Evolutionary conservation across 2,329 filamentous ascomycete genomes (phyloP).

Genomic region (Hypoxylon sp.): DNA sequence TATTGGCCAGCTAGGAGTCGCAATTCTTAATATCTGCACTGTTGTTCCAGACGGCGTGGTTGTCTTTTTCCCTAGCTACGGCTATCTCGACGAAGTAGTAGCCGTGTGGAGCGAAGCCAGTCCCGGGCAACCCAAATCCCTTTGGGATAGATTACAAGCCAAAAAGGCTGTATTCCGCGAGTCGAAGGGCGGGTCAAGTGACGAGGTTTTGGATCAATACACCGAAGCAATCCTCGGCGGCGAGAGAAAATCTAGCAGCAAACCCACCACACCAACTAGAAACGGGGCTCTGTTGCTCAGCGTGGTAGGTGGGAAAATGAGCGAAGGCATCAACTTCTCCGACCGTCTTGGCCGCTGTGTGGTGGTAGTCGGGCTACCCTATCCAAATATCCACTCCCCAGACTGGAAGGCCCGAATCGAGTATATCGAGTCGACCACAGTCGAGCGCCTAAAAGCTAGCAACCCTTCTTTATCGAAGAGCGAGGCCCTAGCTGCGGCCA

Average conservation of each 20-base stretch:
- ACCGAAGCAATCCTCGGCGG: slow-evolving; percentile 73
- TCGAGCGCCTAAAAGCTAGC: slow-evolving; percentile 55
- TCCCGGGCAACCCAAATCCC: slow-evolving; percentile 54
- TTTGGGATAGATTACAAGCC: slow-evolving; percentile 71
- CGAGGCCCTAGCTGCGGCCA: slow-evolving; percentile 59
- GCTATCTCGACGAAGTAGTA: slow-evolving; percentile 84
- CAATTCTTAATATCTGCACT: slow-evolving; percentile 79
- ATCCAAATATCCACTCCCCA: slow-evolving; percentile 88
- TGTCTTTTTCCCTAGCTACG: slow-evolving; percentile 95
- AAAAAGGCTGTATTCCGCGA: slow-evolving; percentile 76
- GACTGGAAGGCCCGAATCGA: slow-evolving; percentile 95
- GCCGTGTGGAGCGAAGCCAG: slow-evolving; percentile 69
- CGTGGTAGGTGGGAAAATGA: slow-evolving; percentile 94
- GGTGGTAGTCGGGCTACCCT: slow-evolving; percentile 91
- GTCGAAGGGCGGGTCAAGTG: slow-evolving; percentile 68
- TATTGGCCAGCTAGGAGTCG: slow-evolving; percentile 80
- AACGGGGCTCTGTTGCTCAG: slow-evolving; percentile 86
- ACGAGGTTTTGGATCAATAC: slow-evolving; percentile 82
- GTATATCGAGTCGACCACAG: slow-evolving; percentile 79
- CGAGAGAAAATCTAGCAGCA: slow-evolving; percentile 47
- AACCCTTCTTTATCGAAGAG: slow-evolving; percentile 40
- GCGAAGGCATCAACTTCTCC: slow-evolving; percentile 98
- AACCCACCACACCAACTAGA: slow-evolving; percentile 5
- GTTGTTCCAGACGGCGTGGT: slow-evolving; percentile 90
- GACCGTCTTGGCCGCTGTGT: slow-evolving; percentile 91